Conservation (phyloP, 2,329 filamentous ascomycete species). For the Calonectria crousiana region DNA sequence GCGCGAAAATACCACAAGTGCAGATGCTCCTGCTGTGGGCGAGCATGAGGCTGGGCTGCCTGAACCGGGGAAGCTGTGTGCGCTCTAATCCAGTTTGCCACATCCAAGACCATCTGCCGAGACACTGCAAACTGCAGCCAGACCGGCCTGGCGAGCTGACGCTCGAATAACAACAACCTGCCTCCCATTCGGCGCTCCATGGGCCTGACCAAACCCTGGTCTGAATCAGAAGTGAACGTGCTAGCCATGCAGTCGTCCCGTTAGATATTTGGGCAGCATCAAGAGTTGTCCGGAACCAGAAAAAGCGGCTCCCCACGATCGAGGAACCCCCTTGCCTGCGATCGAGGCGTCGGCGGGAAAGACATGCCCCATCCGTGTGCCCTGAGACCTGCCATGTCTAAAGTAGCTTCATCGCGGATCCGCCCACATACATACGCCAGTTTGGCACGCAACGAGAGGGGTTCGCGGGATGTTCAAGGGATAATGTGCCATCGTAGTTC, state of each 20-base stretch:
- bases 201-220: not conserved
- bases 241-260: not conserved
- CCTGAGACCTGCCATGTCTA: constrained; percentile 23
- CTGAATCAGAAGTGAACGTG: not conserved
- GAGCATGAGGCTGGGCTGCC: not conserved
- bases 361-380: constrained; percentile 16
- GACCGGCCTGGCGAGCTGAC: not conserved
- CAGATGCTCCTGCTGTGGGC: not conserved
- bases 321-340: not conserved
- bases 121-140: not conserved
- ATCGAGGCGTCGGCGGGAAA: not conserved
- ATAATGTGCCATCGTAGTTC: constrained; percentile 24
- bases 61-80: not conserved
- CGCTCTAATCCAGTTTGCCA: not conserved
- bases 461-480: constrained; percentile 35
- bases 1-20: constrained; percentile 18
- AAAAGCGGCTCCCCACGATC: not conserved
- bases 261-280: not conserved
- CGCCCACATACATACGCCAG: constrained; percentile 16
- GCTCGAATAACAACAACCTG: not conserved
- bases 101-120: not conserved
- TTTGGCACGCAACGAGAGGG: constrained; percentile 34
- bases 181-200: not conserved
- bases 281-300: not conserved
- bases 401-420: constrained; percentile 22